These are phyloP conservation scores for Orychophragmus violaceus DNA, from an alignment of 345 rosid species.

Conservation along the genomic window DNA sequence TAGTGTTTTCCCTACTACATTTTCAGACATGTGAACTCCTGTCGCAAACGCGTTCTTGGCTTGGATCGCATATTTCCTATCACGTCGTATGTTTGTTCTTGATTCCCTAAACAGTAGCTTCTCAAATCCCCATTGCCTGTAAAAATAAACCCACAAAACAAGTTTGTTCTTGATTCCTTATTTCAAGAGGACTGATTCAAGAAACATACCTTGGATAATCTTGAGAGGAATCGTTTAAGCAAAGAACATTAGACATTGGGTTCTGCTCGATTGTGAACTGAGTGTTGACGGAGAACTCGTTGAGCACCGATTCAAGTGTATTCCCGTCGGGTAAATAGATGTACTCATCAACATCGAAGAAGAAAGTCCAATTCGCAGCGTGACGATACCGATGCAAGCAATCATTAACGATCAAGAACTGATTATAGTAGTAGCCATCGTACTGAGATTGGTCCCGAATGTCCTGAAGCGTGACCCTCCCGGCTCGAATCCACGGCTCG, in stretches of 20 bases:
- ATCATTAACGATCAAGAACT: conserved; percentile 80
- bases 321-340: conserved; percentile 54
- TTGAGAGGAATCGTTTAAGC: conserved; percentile 54
- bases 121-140: conserved; percentile 94
- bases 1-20: conserved; percentile 58
- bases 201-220: conserved; percentile 48
- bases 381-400: conserved; percentile 64
- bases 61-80: conserved; percentile 81
- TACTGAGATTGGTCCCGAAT: conserved; percentile 53
- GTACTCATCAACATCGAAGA: conserved; percentile 85
- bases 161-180: too few relatives aligned
- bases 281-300: conserved; percentile 49
- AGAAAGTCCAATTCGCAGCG: conserved; percentile 80
- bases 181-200: too few relatives aligned
- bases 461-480: conserved; percentile 74
- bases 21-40: conserved; percentile 93
- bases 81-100: conserved; percentile 61
- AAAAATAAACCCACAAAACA: not conserved
- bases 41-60: conserved; percentile 79
- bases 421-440: conserved; percentile 84
- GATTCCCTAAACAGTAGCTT: conserved; percentile 72
- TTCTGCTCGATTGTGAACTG: conserved; percentile 94
- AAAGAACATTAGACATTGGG: conserved; percentile 75
- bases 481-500: conserved; percentile 71
- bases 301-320: conserved; percentile 50